Evolutionary conservation across 306 rosid species (phyloP).

Genomic region (Quercus cerris): DNA sequence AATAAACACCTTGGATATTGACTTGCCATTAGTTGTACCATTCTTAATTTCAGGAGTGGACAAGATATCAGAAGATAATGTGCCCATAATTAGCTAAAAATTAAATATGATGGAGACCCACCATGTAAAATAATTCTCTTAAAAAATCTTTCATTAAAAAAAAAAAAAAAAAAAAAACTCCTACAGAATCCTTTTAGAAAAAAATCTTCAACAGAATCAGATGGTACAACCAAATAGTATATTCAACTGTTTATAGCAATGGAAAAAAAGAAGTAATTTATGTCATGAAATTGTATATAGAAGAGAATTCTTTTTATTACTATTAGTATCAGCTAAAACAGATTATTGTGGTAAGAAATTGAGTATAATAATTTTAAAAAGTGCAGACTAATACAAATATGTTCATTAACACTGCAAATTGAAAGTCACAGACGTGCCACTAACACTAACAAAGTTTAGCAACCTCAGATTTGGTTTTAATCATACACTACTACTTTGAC

Average conservation of each 20-base stretch:
- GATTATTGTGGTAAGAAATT: too few species aligned
- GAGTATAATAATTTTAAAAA: too few species aligned
- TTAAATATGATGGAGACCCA: constrained; percentile 31
- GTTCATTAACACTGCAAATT: not conserved
- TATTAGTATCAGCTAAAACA: too few species aligned
- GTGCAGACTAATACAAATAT: too few species aligned
- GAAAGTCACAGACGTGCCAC: not conserved
- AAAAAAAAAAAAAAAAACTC: not conserved
- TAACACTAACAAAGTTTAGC: not conserved
- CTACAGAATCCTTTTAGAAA: not conserved
- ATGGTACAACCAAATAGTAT: too few species aligned
- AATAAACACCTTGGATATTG: constrained; percentile 21
- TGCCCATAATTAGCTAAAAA: constrained; percentile 19
- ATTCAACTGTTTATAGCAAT: too few species aligned
- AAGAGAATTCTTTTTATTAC: too few species aligned
- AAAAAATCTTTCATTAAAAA: not conserved
- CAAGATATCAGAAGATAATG: constrained; percentile 18
- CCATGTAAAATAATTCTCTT: not conserved
- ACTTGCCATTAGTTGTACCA: constrained; percentile 23
- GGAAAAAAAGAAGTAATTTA: too few species aligned
- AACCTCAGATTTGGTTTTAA: not conserved
- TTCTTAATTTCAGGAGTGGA: constrained; percentile 11
- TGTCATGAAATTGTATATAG: too few species aligned
- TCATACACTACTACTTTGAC: not conserved
- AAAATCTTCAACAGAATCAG: not conserved